A percentile compares a stretch with the other conserved stretches of the same genome.
These are phyloP conservation scores for Albophoma yamanashiensis DNA, from an alignment of 2,329 filamentous ascomycete species.

Conservation along the genomic window DNA sequence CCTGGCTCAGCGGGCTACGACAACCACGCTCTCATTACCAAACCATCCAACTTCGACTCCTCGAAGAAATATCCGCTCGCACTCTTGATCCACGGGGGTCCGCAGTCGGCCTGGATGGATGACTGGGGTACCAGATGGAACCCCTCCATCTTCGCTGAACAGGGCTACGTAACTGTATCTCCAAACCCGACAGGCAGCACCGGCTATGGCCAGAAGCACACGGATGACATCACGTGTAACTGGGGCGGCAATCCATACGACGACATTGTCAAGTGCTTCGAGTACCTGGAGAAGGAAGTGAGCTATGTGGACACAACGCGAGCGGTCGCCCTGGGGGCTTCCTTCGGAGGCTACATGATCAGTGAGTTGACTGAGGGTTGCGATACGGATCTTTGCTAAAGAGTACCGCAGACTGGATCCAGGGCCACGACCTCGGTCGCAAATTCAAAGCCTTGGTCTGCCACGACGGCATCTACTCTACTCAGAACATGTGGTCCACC, in stretches of 20 bases:
- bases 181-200: conserved; percentile 80
- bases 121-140: conserved; percentile 80
- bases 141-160: conserved; percentile 74
- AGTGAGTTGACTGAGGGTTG: conserved; percentile 29
- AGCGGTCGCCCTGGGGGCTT: conserved; percentile 65
- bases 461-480: conserved; percentile 79
- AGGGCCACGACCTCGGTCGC: conserved; percentile 72
- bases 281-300: conserved; percentile 58
- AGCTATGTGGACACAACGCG: conserved; percentile 57
- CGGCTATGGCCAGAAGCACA: conserved; percentile 68
- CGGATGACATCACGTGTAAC: conserved; percentile 64
- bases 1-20: conserved; percentile 51
- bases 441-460: conserved; percentile 82
- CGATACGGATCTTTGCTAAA: conserved; percentile 10
- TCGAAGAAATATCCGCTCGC: conserved; percentile 68
- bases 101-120: conserved; percentile 66
- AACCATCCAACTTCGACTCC: conserved; percentile 55
- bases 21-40: conserved; percentile 59
- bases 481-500: conserved; percentile 50
- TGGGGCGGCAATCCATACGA: conserved; percentile 83
- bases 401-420: conserved; percentile 62
- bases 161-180: conserved; percentile 73
- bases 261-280: conserved; percentile 69
- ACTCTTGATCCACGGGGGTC: conserved; percentile 74
- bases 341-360: conserved; percentile 68